These are phyloP conservation scores for Sutorius eximius DNA, from an alignment of 1,284 basidiomycete genomes.

Conservation along the genomic window DNA sequence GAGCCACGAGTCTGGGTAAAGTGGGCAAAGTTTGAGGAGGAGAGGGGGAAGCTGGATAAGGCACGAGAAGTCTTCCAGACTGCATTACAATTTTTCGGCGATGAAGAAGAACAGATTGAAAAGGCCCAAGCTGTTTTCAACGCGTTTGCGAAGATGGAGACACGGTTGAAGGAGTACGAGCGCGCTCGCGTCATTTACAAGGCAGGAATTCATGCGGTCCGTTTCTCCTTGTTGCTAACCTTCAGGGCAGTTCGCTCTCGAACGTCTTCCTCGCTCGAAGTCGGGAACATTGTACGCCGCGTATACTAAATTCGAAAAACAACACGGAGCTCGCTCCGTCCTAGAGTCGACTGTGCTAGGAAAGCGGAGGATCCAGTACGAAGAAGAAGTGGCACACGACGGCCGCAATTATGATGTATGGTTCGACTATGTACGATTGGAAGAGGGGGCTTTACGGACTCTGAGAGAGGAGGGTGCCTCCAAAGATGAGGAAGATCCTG, in stretches of 20 bases:
- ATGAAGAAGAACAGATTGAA: conserved; percentile 96
- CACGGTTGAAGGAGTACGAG: conserved; percentile 92
- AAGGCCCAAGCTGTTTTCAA: conserved; percentile 96
- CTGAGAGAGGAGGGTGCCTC: conserved; percentile 75
- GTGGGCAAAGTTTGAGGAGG: conserved; percentile 98
- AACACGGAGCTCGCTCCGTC: conserved; percentile 86
- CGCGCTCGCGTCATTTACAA: conserved; percentile 97
- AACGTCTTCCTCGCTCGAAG: conserved; percentile 88
- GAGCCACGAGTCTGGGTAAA: conserved; percentile 97
- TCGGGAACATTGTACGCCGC: conserved; percentile 83
- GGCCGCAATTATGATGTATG: conserved; percentile 95
- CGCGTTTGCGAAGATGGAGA: conserved; percentile 98
- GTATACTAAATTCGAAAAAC: conserved; percentile 98
- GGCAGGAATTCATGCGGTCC: conserved; percentile 41
- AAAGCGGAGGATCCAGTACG: conserved; percentile 96
- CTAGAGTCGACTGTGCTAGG: conserved; percentile 94
- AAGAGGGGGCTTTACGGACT: conserved; percentile 84
- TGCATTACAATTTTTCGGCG: conserved; percentile 95
- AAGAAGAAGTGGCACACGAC: conserved; percentile 88
- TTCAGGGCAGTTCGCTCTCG: conserved; percentile 78
- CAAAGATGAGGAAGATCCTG: conserved; percentile 61
- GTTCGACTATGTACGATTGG: conserved; percentile 95
- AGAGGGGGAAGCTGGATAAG: conserved; percentile 83
- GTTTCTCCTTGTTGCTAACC: not conserved
- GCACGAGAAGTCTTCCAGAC: conserved; percentile 96